Conservation (phyloP, 2,329 filamentous ascomycete species). For the Cordyceps farinosa region DNA sequence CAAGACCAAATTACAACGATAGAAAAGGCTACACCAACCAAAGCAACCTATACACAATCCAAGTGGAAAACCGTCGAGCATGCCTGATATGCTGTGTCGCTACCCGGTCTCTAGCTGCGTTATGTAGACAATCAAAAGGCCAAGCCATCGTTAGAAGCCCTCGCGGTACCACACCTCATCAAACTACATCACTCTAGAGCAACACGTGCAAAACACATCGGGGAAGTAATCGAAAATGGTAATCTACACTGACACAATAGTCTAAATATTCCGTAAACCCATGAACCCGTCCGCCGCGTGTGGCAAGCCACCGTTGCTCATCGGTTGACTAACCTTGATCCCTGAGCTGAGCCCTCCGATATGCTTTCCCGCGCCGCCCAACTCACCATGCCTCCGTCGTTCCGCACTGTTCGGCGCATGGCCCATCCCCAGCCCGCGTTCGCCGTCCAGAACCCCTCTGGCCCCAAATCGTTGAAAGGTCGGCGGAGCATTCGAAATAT, state of each 20-base stretch:
- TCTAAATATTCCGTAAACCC: neutral
- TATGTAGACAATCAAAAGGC: too few species aligned
- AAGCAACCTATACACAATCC: too few species aligned
- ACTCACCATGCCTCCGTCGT: neutral
- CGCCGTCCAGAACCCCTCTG: neutral
- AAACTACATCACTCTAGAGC: neutral
- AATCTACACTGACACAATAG: neutral
- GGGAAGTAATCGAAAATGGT: too few species aligned
- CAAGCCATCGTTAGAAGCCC: too few species aligned
- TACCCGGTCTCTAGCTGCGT: too few species aligned
- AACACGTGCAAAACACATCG: neutral
- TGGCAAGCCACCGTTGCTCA: conserved; percentile 23
- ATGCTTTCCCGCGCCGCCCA: neutral
- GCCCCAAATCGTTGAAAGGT: conserved; percentile 2
- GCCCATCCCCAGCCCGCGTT: neutral
- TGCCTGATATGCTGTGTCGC: too few species aligned
- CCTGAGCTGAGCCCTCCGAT: conserved; percentile 18
- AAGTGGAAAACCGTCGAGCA: too few species aligned
- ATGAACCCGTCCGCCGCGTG: neutral
- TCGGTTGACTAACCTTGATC: conserved; percentile 20
- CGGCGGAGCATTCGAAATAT: neutral
- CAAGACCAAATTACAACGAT: too few species aligned
- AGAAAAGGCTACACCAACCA: too few species aligned
- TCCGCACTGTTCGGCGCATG: conserved; percentile 11
- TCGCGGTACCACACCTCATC: neutral